Percentiles rank a stretch among this genome's conserved stretches.
phyloP scores from a whole-genome alignment of 345 rosid species.

The Psidium guajava region DNA sequence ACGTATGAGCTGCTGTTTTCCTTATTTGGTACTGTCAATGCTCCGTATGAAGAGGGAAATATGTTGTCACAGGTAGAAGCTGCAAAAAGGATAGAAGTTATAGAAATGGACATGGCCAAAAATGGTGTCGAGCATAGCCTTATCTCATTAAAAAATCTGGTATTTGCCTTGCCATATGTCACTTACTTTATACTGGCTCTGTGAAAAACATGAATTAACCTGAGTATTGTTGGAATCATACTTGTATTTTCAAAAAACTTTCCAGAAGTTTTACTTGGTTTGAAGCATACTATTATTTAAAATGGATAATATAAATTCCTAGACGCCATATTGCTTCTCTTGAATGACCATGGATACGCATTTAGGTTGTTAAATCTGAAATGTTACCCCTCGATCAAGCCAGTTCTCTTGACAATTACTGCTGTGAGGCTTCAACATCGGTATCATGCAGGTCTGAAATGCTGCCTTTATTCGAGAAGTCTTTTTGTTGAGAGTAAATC shows the following conservation, averaged over 20 bases:
- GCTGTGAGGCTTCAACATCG: not conserved
- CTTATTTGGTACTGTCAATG: slow-evolving; percentile 58
- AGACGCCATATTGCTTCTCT: not conserved
- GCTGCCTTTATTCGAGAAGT: too few species aligned
- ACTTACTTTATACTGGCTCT: not conserved
- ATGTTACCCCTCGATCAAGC: not conserved
- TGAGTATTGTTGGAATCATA: not conserved
- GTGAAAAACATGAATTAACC: not conserved
- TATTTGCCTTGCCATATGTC: slow-evolving; percentile 5
- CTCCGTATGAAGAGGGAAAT: slow-evolving; percentile 60
- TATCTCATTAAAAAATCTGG: slow-evolving; percentile 54
- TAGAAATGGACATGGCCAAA: slow-evolving; percentile 65
- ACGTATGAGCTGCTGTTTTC: slow-evolving; percentile 69
- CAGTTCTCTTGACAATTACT: not conserved
- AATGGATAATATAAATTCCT: not conserved
- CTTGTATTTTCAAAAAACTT: not conserved
- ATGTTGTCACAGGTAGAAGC: slow-evolving; percentile 43
- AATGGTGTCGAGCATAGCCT: slow-evolving; percentile 59
- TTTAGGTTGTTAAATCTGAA: not conserved
- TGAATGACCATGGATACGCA: not conserved
- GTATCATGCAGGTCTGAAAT: not conserved
- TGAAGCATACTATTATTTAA: not conserved
- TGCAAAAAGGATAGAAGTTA: slow-evolving; percentile 53
- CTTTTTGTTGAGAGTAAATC: too few species aligned
- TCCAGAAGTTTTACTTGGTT: not conserved